Evolutionary conservation across 2,329 filamentous ascomycete species (phyloP), one percentile per base, ranked within the genome.

Genomic region (Fusarium ramigenum): DNA sequence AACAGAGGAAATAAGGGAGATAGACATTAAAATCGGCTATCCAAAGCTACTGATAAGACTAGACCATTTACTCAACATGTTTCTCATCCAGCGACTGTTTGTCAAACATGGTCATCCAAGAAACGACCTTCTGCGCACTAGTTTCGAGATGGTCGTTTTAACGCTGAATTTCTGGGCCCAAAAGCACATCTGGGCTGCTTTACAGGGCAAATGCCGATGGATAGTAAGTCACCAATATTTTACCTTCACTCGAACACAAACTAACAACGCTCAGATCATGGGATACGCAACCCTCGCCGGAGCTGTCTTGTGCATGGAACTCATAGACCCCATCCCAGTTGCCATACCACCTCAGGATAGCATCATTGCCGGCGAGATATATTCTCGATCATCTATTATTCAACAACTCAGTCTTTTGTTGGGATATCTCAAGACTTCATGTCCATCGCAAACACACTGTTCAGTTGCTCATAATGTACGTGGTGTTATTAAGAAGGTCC

Each of bases 311-410:
- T 62, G 60, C 4, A 58, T 62, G 32, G 40, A 62, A 32, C 39
- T 59, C 2, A 59, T 59, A 4, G 52, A 58, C 1, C 32, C 60
- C 1, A 9, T 30, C 28, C 28, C 28, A 30, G 28, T 30, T 30
- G 19, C 6, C 2, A 16, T 37, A 1, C 3, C 32, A 14, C 1
- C 11, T 0, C 5, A 28, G 0, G 21, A 58, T 7, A 36, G 12
- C 14, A 14, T 19, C 4, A 28, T 56, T 2, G 58, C 36, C 2
- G 28, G 47, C 2, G 58, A 60, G 14, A 11, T 18, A 11, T 60
- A 54, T 25, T 60, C 58, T 3, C 10, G 58, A 11, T 60, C 58
- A 11, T 60, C 46, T 6, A 60, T 56, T 2, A 60, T 60, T 8
- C 58, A 60, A 2, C 58, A 60, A 5, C 58, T 60, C 2, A 60